These are phyloP conservation scores for Excoecaria agallocha DNA, from an alignment of 345 rosid genomes.

Conservation along the genomic window DNA sequence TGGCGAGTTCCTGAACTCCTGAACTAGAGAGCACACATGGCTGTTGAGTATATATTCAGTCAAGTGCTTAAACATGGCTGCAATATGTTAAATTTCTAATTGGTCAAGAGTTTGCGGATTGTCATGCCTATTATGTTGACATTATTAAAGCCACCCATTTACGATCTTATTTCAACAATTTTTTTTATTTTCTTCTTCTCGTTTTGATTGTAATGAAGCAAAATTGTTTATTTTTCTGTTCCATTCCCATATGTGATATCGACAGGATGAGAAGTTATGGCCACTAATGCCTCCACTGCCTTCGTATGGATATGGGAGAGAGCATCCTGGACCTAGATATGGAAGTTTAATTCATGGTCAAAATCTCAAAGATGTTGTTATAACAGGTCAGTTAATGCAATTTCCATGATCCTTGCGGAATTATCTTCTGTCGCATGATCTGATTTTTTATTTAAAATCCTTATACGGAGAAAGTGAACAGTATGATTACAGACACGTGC, in stretches of 20 bases:
- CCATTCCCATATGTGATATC: not conserved
- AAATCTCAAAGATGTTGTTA: slow-evolving; percentile 57
- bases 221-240: not conserved
- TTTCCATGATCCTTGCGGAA: not conserved
- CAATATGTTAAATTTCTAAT: not conserved
- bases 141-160: not conserved
- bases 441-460: slow-evolving; percentile 1
- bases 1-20: not conserved
- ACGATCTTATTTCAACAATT: not conserved
- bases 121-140: not conserved
- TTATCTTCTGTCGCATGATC: not conserved
- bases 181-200: not conserved
- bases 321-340: slow-evolving; percentile 63
- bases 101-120: not conserved
- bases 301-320: slow-evolving; percentile 65
- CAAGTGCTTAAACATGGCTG: not conserved
- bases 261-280: slow-evolving; percentile 59
- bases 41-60: not conserved
- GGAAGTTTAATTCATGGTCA: slow-evolving; percentile 67
- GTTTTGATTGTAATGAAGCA: not conserved
- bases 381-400: slow-evolving; percentile 41
- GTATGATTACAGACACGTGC: not conserved
- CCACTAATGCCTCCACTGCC: slow-evolving; percentile 62
- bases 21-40: not conserved
- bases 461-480: not conserved